These are phyloP conservation scores for Helicostylum pulchrum DNA, from an alignment of 192 early-diverging fungal genomes.

Conservation along the genomic window DNA sequence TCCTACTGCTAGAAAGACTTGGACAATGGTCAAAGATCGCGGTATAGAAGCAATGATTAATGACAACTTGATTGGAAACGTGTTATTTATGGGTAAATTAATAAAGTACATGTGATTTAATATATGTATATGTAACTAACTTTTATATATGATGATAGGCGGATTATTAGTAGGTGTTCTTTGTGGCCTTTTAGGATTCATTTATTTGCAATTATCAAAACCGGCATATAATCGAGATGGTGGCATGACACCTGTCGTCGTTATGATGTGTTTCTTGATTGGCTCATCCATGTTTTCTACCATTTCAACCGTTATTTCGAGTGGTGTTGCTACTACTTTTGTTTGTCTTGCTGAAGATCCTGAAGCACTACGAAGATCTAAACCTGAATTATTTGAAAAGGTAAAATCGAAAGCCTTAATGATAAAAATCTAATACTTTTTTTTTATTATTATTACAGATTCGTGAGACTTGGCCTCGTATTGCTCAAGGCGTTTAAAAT, in stretches of 20 bases:
- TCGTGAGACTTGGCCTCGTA: slow-evolving; percentile 39
- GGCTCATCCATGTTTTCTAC: slow-evolving; percentile 81
- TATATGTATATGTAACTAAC: not conserved
- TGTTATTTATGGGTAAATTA: slow-evolving; percentile 72
- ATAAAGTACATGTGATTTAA: slow-evolving; percentile 18
- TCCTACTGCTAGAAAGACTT: slow-evolving; percentile 73
- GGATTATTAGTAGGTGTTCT: slow-evolving; percentile 47
- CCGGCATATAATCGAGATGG: slow-evolving; percentile 32
- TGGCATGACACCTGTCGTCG: slow-evolving; percentile 41
- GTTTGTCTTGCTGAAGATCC: slow-evolving; percentile 90
- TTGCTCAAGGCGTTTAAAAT: slow-evolving; percentile 36
- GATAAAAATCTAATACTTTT: not conserved
- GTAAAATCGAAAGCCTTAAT: slow-evolving; percentile 18
- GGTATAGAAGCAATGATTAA: slow-evolving; percentile 79
- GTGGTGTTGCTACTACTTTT: slow-evolving; percentile 86
- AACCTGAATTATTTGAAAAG: slow-evolving; percentile 28
- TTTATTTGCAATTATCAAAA: slow-evolving; percentile 37
- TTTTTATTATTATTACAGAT: slow-evolving; percentile 21
- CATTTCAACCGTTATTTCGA: slow-evolving; percentile 76
- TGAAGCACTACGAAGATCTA: slow-evolving; percentile 40
- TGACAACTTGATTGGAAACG: slow-evolving; percentile 85
- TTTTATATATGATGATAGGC: slow-evolving; percentile 19
- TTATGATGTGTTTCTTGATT: slow-evolving; percentile 71
- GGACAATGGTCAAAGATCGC: slow-evolving; percentile 77
- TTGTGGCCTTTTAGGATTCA: slow-evolving; percentile 42